phyloP scores from a whole-genome alignment of 768 basidiomycete species.

The Trametes gibbosa region DNA sequence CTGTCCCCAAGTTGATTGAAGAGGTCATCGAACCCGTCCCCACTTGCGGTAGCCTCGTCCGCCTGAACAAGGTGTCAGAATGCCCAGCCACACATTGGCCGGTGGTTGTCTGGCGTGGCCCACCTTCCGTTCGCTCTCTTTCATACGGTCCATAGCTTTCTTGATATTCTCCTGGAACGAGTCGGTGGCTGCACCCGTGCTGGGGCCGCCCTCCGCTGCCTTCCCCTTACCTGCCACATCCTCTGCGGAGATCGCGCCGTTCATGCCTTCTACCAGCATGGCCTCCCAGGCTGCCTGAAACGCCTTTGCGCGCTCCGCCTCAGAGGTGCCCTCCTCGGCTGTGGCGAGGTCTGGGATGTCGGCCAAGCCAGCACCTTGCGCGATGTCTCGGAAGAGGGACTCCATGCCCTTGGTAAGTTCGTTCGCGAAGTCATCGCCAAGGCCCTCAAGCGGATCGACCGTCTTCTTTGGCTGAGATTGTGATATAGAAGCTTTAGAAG shows the following conservation, averaged over 20 bases:
- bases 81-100: neutral
- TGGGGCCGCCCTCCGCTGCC: constrained; percentile 12
- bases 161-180: constrained; percentile 70
- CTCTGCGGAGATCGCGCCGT: constrained; percentile 30
- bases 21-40: constrained; percentile 48
- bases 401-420: constrained; percentile 47
- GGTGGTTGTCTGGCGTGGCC: neutral
- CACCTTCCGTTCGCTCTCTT: constrained; percentile 50
- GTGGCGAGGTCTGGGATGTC: constrained; percentile 5
- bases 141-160: constrained; percentile 72
- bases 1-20: constrained; percentile 46
- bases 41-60: constrained; percentile 29
- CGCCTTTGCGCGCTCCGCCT: constrained; percentile 34
- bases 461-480: neutral
- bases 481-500: constrained; percentile 10
- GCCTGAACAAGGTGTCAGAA: constrained; percentile 13
- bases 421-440: constrained; percentile 35
- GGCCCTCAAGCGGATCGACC: constrained; percentile 20
- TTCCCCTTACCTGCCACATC: constrained; percentile 15
- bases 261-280: constrained; percentile 64
- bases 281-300: constrained; percentile 69
- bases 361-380: constrained; percentile 21
- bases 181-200: constrained; percentile 22
- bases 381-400: constrained; percentile 40
- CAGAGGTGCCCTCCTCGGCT: constrained; percentile 11